These are phyloP conservation scores for Iberis pinnata DNA, from an alignment of 345 rosid genomes.

Conservation along the genomic window DNA sequence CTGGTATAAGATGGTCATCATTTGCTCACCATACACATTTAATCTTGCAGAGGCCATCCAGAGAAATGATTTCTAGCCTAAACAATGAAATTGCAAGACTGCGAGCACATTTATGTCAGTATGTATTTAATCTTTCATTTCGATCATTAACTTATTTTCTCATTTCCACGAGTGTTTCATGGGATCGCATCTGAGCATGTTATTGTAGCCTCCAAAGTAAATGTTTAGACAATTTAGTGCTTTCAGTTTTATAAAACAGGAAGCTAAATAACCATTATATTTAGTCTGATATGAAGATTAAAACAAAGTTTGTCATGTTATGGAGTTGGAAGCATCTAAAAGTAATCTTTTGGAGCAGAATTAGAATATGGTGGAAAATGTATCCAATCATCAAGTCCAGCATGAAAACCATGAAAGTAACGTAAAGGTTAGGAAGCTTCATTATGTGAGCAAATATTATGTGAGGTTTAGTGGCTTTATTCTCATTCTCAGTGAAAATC, in stretches of 20 bases:
- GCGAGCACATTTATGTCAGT: slow-evolving; percentile 68
- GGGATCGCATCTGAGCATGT: slow-evolving; percentile 5
- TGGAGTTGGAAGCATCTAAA: slow-evolving; percentile 67
- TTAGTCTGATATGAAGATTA: slow-evolving; percentile 62
- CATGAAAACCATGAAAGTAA: slow-evolving; percentile 41
- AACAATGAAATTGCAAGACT: slow-evolving; percentile 51
- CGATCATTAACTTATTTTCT: background rate
- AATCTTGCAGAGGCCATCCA: slow-evolving; percentile 44
- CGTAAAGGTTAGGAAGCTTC: slow-evolving; percentile 27
- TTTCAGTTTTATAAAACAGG: slow-evolving; percentile 8
- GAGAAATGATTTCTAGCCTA: slow-evolving; percentile 46
- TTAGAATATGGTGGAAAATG: slow-evolving; percentile 35
- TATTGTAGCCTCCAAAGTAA: slow-evolving; percentile 9
- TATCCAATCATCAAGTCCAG: slow-evolving; percentile 39
- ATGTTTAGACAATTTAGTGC: background rate
- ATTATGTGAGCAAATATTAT: too few species aligned
- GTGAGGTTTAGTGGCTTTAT: too few species aligned
- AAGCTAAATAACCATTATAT: slow-evolving; percentile 26
- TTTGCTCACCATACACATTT: slow-evolving; percentile 23
- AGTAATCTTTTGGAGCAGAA: slow-evolving; percentile 42
- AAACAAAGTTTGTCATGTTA: slow-evolving; percentile 93
- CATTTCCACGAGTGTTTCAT: too few species aligned
- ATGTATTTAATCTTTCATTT: slow-evolving; percentile 14
- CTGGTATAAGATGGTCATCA: background rate
- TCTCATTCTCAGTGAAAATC: too few species aligned